These are phyloP conservation scores for Boeremia lycopersici DNA, from an alignment of 2,329 filamentous ascomycete species.

Conservation along the genomic window DNA sequence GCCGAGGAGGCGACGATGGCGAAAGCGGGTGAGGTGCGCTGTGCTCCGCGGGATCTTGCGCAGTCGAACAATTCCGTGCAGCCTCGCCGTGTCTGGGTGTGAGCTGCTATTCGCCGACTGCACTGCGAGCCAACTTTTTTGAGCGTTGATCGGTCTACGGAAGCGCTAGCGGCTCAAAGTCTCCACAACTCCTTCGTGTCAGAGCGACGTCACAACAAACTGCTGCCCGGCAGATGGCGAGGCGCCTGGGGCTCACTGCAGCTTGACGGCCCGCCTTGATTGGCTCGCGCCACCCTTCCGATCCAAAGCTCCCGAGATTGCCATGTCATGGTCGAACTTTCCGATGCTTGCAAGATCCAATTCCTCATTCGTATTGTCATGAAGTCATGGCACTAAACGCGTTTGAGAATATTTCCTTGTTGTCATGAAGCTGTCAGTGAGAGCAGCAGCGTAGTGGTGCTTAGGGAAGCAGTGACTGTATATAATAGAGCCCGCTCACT, in stretches of 20 bases:
- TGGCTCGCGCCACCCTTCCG: constrained; percentile 18
- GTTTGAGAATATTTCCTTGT: constrained; percentile 13
- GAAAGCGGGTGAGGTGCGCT: neutral
- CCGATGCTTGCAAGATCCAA: constrained; percentile 24
- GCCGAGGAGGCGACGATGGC: neutral
- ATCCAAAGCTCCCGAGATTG: constrained; percentile 18
- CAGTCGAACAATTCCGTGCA: constrained; percentile 6
- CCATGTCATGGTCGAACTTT: constrained; percentile 27
- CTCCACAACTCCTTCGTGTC: constrained; percentile 31
- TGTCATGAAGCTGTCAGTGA: constrained; percentile 31
- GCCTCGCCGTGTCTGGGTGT: neutral
- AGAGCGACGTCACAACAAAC: constrained; percentile 40
- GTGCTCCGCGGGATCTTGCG: constrained; percentile 6
- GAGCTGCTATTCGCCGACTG: neutral
- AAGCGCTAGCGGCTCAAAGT: constrained; percentile 30
- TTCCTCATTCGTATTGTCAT: constrained; percentile 41
- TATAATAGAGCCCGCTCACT: constrained; percentile 4
- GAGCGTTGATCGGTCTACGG: constrained; percentile 12
- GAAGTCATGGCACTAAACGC: constrained; percentile 40
- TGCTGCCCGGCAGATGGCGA: constrained; percentile 23
- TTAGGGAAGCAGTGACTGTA: neutral
- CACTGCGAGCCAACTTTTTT: too few species aligned
- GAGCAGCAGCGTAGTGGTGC: too few species aligned
- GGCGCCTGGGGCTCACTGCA: constrained; percentile 10
- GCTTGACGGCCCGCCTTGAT: constrained; percentile 13